Evolutionary conservation across 495 filamentous ascomycete species (phyloP).

Genomic region (Aspergillus affinis): DNA sequence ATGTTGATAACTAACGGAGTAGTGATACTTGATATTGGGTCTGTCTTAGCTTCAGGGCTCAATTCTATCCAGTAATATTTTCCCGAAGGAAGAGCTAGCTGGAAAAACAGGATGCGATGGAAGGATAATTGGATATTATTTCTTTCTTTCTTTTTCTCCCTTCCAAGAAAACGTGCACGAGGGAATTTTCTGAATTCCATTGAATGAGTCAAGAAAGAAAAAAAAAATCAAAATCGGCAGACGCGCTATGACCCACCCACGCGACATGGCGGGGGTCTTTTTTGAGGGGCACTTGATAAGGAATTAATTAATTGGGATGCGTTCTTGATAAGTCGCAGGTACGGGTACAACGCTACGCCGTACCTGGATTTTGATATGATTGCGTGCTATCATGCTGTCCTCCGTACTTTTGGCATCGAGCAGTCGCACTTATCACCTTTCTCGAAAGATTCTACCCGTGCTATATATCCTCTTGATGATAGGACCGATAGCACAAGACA

Average conservation of each 20-base stretch:
- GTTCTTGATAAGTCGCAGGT: constrained; percentile 22
- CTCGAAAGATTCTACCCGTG: too few species aligned
- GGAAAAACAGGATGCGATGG: neutral
- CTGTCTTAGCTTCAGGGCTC: neutral
- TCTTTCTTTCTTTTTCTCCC: neutral
- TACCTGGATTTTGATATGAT: neutral
- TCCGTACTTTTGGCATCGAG: too few species aligned
- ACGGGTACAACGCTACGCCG: neutral
- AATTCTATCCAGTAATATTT: too few species aligned
- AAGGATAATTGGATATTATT: too few species aligned
- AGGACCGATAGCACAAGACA: neutral
- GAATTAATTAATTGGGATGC: neutral
- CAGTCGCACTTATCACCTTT: too few species aligned
- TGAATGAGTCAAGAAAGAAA: neutral
- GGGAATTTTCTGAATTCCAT: neutral
- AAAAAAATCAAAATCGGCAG: constrained; percentile 20
- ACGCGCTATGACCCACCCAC: constrained; percentile 25
- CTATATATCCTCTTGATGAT: neutral
- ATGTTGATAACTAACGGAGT: too few species aligned
- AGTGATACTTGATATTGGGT: too few species aligned
- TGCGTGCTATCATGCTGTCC: too few species aligned
- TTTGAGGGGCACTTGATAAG: constrained; percentile 27
- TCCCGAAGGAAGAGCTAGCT: neutral
- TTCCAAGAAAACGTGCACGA: neutral
- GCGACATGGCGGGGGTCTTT: constrained; percentile 26